phyloP scores from a whole-genome alignment of 202 grass and related monocot species.

The Brachypodium distachyon region DNA sequence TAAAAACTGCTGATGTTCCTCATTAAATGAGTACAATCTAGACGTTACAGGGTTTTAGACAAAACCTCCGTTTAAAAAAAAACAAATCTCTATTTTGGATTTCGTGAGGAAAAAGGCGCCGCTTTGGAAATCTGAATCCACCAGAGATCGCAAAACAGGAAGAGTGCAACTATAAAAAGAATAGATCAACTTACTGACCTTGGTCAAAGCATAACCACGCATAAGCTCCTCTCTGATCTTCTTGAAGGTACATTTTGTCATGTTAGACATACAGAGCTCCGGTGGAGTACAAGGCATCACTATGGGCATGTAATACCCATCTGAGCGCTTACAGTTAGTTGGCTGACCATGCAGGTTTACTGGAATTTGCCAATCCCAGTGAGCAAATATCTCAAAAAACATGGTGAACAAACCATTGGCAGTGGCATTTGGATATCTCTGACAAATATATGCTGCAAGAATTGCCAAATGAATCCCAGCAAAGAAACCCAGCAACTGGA shows the following conservation, averaged over 20 bases:
- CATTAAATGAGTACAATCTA: not conserved
- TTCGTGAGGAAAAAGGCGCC: not conserved
- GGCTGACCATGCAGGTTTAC: constrained; percentile 36
- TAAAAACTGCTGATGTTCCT: not conserved
- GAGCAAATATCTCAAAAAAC: constrained; percentile 64
- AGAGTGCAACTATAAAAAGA: not conserved
- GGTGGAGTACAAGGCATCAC: constrained; percentile 62
- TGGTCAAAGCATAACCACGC: constrained; percentile 53
- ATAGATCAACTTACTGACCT: constrained; percentile 21
- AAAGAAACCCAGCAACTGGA: constrained; percentile 68
- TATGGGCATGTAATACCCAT: constrained; percentile 56
- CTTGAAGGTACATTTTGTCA: constrained; percentile 42
- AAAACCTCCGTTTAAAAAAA: not conserved
- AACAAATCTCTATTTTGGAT: not conserved
- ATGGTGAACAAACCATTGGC: constrained; percentile 37
- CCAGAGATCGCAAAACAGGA: not conserved
- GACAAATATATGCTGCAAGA: constrained; percentile 60
- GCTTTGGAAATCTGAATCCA: not conserved
- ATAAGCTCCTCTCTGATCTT: constrained; percentile 59
- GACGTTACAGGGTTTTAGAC: not conserved
- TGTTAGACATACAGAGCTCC: constrained; percentile 55
- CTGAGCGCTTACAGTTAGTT: not conserved
- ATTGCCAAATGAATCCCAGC: constrained; percentile 65
- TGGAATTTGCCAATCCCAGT: constrained; percentile 56
- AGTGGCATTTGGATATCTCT: constrained; percentile 35